Base-by-base conservation (phyloP, 768 basidiomycete species). In the Kwoniella europaea region DNA sequence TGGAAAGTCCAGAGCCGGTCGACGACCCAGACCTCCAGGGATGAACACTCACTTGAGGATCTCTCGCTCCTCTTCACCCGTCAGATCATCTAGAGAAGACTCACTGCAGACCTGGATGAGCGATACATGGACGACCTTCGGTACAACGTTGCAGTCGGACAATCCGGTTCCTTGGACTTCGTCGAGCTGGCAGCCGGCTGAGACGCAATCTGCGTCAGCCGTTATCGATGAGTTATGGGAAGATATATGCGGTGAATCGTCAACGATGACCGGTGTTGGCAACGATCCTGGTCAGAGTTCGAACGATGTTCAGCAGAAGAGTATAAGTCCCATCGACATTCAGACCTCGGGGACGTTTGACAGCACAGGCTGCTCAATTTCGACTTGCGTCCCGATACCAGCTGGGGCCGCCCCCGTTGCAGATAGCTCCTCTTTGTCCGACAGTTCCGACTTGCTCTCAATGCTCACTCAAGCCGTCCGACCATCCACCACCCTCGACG, bases 61-160 rank as follows among this genome's bases (percentile, higher is more conserved):
- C 15, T 53, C 63, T 13, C 43, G 63, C 4, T 65, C 63, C 9
- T 65, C 63, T 6, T 65, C 63, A 9, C 63, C 63, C 6, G 43
- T 41, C 46, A 13, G 27, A 35, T 27, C 35, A 13, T 20, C 61
- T 13, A 27, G 57, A 27, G 27, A n/a, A 42, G 57, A 29, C 24
- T 27, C 22, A 59, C 35, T 41, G n/a, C 27, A 59, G 9, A 18
- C 57, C 29, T 59, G 57, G 57, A 29, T 41, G 24, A 18, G 16
- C 57, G 35, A 59, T n/a, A 59, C 57, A 10, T 59, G 57, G 57
- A 12, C n/a, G 6, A 15, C 12, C 27, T 29, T 41, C 7, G 29
- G 24, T 15, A 29, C 35, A 18, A 29, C 57, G n/a, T 27, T 59
- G 29, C 57, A 29, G n/a, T 22, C 15, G n/a, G 24, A 20, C 29